Percentiles rank a stretch among this genome's conserved stretches.
phyloP scores from a whole-genome alignment of 169 alveolate species.

The Amoebophrya sp. region DNA sequence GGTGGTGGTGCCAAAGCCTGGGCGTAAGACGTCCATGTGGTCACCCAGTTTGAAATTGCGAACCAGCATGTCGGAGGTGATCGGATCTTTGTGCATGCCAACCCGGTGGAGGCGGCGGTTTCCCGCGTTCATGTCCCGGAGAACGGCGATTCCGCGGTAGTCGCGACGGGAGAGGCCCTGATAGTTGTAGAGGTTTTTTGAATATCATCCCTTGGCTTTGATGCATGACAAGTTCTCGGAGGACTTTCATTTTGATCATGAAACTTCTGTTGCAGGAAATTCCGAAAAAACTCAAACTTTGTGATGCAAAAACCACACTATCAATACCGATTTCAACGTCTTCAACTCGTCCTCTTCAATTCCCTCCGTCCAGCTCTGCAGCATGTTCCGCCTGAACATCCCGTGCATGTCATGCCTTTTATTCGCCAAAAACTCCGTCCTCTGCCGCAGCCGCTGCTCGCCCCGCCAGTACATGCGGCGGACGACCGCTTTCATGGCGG shows the following conservation, averaged over 20 bases:
- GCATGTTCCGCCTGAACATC: background rate
- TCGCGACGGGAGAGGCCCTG: background rate
- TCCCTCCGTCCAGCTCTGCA: background rate
- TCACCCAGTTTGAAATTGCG: background rate
- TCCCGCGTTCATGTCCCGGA: background rate
- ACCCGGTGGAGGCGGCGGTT: background rate
- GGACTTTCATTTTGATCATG: too few relatives aligned
- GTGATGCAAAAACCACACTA: too few relatives aligned
- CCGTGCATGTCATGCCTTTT: background rate
- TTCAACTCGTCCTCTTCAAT: background rate
- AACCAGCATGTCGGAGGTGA: constrained; percentile 11
- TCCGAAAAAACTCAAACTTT: too few relatives aligned
- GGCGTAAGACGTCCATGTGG: constrained; percentile 4
- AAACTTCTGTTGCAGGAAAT: too few relatives aligned
- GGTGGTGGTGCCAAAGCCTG: background rate
- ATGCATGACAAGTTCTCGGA: too few relatives aligned
- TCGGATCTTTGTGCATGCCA: background rate
- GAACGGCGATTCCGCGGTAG: background rate
- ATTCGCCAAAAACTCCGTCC: background rate
- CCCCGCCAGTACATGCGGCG: background rate
- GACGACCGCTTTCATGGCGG: background rate
- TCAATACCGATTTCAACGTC: background rate
- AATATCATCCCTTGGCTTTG: too few relatives aligned
- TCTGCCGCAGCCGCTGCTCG: background rate
- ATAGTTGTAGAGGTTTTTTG: too few relatives aligned